Evolutionary conservation across 108 stramenopile genomes (phyloP).

Genomic region (Fistulifera pelliculosa): DNA sequence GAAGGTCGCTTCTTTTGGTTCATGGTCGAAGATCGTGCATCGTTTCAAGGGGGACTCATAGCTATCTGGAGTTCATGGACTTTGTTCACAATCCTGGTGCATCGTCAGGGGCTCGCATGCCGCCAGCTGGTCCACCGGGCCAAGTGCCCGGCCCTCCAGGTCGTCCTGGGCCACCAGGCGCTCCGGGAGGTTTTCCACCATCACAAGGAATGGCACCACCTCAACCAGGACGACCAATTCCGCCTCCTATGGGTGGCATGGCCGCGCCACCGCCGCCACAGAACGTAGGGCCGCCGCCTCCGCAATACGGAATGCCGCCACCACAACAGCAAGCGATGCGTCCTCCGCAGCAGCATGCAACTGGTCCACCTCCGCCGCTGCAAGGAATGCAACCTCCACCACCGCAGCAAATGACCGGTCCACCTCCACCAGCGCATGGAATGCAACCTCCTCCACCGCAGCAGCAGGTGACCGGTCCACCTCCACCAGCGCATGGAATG

Average conservation of each 20-base stretch:
- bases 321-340: too few species aligned
- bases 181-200: conserved; percentile 9
- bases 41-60: conserved; percentile 90
- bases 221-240: neutral
- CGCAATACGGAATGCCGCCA: conserved; percentile 7
- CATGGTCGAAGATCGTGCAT: conserved; percentile 93
- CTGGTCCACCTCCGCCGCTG: neutral
- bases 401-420: neutral
- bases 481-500: conserved; percentile 16
- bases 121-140: conserved; percentile 9
- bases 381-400: too few species aligned
- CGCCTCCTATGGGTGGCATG: neutral
- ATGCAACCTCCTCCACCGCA: conserved; percentile 7
- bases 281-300: conserved; percentile 8
- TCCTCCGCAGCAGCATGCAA: neutral
- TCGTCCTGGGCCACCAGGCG: conserved; percentile 30
- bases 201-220: conserved; percentile 10
- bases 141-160: conserved; percentile 14
- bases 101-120: conserved; percentile 18
- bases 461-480: neutral
- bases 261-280: conserved; percentile 16
- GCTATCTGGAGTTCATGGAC: conserved; percentile 84
- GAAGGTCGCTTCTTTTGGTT: conserved; percentile 91
- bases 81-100: conserved; percentile 41
- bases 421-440: neutral